Evolutionary conservation across 352 stramenopile genomes (phyloP), one percentile per base, ranked within the genome.

Genomic region (Peronospora farinosa): DNA sequence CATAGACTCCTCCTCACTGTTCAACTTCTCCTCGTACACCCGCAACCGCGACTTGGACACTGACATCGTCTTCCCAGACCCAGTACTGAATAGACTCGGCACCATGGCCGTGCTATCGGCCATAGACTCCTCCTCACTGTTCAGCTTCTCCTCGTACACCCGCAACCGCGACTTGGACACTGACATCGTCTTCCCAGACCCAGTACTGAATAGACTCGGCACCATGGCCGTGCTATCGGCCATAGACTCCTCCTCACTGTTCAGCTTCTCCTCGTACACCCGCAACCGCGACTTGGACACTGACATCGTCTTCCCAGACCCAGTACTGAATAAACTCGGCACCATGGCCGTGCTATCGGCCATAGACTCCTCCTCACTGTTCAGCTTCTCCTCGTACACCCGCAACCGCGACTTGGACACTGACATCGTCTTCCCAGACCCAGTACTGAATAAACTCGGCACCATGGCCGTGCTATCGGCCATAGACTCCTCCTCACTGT

Each of bases 311-410:
- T 60, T 60, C 8, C 51, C 57, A 19, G 41, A 59, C 8, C 47
- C 56, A 19, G 56, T 60, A 43, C 55, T 21, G 43, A 59, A 61
- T 17, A 56, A 28, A 52, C 51, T 62, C 40, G 47, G 47, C 30
- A 60, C 36, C 25, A 21, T n/a, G n/a, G n/a, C n/a, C n/a, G n/a
- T n/a, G n/a, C n/a, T n/a, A n/a, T n/a, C n/a, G n/a, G n/a, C n/a
- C n/a, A n/a, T n/a, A n/a, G n/a, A n/a, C n/a, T 36, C 44, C 21
- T 52, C 47, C n/a, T n/a, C n/a, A 15, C 17, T 46, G 15, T n/a
- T 6, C 9, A 48, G 23, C 33, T 58, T 56, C 10, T 31, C 45
- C 13, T 65, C 50, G 23, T 68, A 68, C 11, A 33, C 49, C 3
- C 32, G 41, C 30, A 67, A 21, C 15, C 27, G 45, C 9, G 32